A percentile compares a stretch with the other conserved stretches of the same genome.
Evolutionary conservation across 371 early-diverging fungal genomes (phyloP).

Genomic region (Sanchytrium tribonematis): DNA sequence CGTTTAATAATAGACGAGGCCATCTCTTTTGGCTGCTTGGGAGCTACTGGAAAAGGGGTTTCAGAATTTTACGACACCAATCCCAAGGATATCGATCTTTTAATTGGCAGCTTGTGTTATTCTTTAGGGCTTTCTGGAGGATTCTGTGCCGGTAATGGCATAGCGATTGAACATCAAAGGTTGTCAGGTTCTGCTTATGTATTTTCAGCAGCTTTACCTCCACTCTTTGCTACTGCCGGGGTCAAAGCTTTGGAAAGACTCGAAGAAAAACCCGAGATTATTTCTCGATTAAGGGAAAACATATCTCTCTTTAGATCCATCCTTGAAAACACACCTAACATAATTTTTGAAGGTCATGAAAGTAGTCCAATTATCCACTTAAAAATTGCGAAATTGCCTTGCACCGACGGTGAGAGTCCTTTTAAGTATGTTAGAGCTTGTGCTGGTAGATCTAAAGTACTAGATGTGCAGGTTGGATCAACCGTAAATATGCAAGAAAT

Average conservation of each 20-base stretch:
- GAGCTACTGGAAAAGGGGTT: conserved; percentile 60
- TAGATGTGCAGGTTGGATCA: conserved; percentile 20
- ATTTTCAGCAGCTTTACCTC: conserved; percentile 95
- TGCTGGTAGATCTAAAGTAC: conserved; percentile 13
- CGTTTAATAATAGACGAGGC: conserved; percentile 90
- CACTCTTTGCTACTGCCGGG: conserved; percentile 67
- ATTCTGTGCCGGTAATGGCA: conserved; percentile 66
- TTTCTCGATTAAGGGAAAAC: conserved; percentile 11
- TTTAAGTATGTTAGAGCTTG: conserved; percentile 14
- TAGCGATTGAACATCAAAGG: conserved; percentile 74
- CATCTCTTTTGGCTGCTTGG: conserved; percentile 71
- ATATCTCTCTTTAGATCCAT: conserved; percentile 1
- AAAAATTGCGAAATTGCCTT: conserved; percentile 12
- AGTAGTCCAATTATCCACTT: conserved; percentile 2
- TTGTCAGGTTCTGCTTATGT: conserved; percentile 77
- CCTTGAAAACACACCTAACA: not conserved
- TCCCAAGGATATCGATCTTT: conserved; percentile 64
- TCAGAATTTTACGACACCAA: conserved; percentile 41
- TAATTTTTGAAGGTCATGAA: not conserved
- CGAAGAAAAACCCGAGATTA: conserved; percentile 6
- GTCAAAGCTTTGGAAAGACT: conserved; percentile 50
- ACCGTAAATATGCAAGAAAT: not conserved
- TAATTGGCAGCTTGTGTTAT: conserved; percentile 65
- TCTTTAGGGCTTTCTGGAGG: conserved; percentile 72
- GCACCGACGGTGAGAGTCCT: not conserved